Evolutionary conservation across 176 grass and related monocot species (phyloP), one percentile per base, ranked within the genome.

Genomic region (Ensete ventricosum): DNA sequence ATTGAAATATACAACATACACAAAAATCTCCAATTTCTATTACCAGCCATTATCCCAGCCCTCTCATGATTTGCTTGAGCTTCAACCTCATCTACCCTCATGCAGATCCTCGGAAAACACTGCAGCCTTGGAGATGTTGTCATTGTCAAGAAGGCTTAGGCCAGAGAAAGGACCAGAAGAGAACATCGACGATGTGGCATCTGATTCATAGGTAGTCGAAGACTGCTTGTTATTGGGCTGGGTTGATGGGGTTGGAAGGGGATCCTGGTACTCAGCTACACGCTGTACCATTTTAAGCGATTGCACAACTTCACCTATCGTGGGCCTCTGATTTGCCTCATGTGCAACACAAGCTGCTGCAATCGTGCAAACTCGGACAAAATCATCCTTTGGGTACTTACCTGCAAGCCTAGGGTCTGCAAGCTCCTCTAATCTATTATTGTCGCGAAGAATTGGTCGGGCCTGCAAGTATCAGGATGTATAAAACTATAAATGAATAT

Each of bases 271-370:
- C 60, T 92, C 89, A 29, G 62, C 67, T 23, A 83, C 84, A 24
- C 76, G 87, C 72, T 96, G 93, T 9, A 96, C 93, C 93, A 96
- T 96, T 84, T 96, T 96, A 21, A 96, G 93, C 24, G 93, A 96
- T 82, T 96, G 93, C 80, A 96, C 93, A 79, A 96, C 93, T 78
- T 96, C 93, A 0, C 92, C 92, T 83, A 96, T 96, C 8, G 92
- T 92, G 63, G 92, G 92, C 23, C 92, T 89, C 79, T 96, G 92
- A 76, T 82, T 96, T 70, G 87, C 89, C 78, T 96, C 92, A 2
- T 85, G 83, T 17, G 92, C 82, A 81, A 96, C 92, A 88, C 92
- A 96, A 52, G 92, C 92, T 68, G 89, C 92, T 16, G 92, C 92
- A 20, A 96, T 90, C 77, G 92, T 96, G 73, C 92, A 90, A 54